Base-by-base conservation (phyloP, 2,329 filamentous ascomycete genomes). In the Sporothrix curviconia region DNA sequence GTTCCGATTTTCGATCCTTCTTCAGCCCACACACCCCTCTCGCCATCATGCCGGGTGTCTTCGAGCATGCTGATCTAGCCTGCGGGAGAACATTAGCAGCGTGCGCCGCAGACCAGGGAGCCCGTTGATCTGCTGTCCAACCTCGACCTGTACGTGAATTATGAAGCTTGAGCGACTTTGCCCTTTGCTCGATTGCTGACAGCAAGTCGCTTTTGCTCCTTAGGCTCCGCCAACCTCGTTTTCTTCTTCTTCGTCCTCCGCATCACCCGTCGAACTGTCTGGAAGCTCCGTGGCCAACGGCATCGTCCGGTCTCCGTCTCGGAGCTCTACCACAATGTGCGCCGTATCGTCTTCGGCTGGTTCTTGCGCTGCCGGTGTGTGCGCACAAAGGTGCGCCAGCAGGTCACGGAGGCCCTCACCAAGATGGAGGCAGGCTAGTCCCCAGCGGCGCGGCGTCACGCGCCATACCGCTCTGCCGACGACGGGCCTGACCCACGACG, bases 261-360 rank as follows among this genome's bases (percentile, higher is more conserved):
- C 69, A 88, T 91, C 78, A 82, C 87, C 32, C 89, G 90, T 63
- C 89, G 87, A 67, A 81, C 83, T 28, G 87, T 90, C 70, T 87
- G 90, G 75, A 89, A 94, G 68, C 80, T 97, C 64, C 90, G 89
- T 67, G 94, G 94, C 64, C 90, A n/a, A 94, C 69, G 94, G 94
- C 63, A 71, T 94, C 66, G 74, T 95, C 68, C 92, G 92, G 62
- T 89, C n/a, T n/a, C 89, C 59, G 67, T 90, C 60, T 76, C 83
- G 67, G 85, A 92, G 71, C 73, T 89, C 61, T 96, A 94, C 76
- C 76, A 78, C 61, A 80, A 85, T 62, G 68, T 86, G 61, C 87
- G 87, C 62, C 84, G 90, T 62, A 82, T 85, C 61, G 78, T 87
- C 52, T 99, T 95, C 72, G 89, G 89, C 61, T 80, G 90, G 68